Evolutionary conservation across 208 protist species (phyloP).

Genomic region (Wallacemonas sp.): DNA sequence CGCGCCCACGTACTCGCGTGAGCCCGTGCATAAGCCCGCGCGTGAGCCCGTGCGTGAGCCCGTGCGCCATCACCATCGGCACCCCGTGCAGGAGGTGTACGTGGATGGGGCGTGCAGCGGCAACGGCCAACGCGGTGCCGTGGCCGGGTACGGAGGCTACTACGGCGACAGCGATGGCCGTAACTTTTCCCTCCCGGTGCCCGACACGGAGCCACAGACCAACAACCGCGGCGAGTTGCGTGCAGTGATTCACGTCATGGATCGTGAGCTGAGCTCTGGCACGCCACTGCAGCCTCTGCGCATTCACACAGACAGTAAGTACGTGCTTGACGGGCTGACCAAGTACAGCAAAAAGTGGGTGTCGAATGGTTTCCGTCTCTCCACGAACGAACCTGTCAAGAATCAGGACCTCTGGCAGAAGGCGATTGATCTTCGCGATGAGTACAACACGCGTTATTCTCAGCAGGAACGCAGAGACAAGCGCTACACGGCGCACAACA

Average conservation of each 20-base stretch:
- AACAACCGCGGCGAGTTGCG: constrained; percentile 86
- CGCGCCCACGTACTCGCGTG: too few species aligned
- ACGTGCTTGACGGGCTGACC: constrained; percentile 69
- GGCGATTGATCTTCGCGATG: constrained; percentile 34
- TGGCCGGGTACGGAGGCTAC: constrained; percentile 82
- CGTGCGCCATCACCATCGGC: neutral
- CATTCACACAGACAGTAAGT: constrained; percentile 79
- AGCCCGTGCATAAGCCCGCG: too few species aligned
- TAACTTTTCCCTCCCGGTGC: constrained; percentile 70
- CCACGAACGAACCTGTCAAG: constrained; percentile 35
- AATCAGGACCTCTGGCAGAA: constrained; percentile 74
- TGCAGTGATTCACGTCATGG: constrained; percentile 77
- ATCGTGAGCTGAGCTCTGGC: constrained; percentile 16
- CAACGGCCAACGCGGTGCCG: constrained; percentile 56
- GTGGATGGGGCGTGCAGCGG: constrained; percentile 82
- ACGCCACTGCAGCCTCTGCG: constrained; percentile 39
- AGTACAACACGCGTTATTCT: constrained; percentile 53
- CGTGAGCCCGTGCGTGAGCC: too few species aligned
- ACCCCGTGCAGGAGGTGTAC: constrained; percentile 47
- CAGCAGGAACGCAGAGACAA: constrained; percentile 22
- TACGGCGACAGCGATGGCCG: constrained; percentile 47
- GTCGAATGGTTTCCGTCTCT: constrained; percentile 51
- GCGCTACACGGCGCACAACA: constrained; percentile 21
- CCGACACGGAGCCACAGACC: constrained; percentile 59
- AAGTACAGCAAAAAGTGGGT: constrained; percentile 56